Percentiles rank a stretch among this genome's conserved stretches.
Conservation (phyloP, 164 flowering plant genomes). For the Cinnamomum micranthum region DNA sequence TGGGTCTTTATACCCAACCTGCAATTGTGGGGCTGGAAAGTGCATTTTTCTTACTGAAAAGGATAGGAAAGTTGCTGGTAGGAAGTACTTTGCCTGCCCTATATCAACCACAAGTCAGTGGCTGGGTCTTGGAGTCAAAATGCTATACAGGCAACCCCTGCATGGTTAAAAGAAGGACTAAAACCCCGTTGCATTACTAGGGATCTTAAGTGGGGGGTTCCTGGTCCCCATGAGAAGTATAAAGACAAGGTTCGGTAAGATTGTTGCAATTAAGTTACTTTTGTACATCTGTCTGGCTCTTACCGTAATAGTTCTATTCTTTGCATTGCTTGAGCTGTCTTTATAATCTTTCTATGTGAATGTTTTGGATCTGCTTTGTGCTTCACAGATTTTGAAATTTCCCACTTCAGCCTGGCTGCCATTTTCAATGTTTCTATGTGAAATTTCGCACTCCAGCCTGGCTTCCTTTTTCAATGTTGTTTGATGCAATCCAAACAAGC, state of each 20-base stretch:
- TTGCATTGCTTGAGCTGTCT: neutral
- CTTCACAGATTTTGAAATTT: too few species aligned
- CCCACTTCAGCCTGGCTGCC: too few species aligned
- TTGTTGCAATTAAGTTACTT: constrained; percentile 5
- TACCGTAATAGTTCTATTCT: neutral
- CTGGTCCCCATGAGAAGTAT: constrained; percentile 85
- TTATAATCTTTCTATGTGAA: neutral
- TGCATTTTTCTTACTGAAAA: too few species aligned
- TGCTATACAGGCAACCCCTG: constrained; percentile 87
- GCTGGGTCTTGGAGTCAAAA: constrained; percentile 94
- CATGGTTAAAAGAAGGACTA: constrained; percentile 90
- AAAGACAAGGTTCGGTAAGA: constrained; percentile 69
- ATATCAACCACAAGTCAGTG: constrained; percentile 61
- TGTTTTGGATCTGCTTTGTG: neutral
- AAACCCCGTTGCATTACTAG: constrained; percentile 82
- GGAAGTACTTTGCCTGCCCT: too few species aligned
- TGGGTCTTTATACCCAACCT: too few species aligned
- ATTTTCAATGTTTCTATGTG: too few species aligned
- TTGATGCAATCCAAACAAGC: too few species aligned
- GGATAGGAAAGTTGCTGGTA: too few species aligned
- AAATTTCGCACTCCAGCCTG: too few species aligned
- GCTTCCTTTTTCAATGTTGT: too few species aligned
- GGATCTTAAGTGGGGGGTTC: constrained; percentile 98
- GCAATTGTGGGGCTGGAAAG: too few species aligned
- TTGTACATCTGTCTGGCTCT: neutral